Base-by-base conservation (phyloP, 129 eudicot genomes). In the Flaveria bidentis region DNA sequence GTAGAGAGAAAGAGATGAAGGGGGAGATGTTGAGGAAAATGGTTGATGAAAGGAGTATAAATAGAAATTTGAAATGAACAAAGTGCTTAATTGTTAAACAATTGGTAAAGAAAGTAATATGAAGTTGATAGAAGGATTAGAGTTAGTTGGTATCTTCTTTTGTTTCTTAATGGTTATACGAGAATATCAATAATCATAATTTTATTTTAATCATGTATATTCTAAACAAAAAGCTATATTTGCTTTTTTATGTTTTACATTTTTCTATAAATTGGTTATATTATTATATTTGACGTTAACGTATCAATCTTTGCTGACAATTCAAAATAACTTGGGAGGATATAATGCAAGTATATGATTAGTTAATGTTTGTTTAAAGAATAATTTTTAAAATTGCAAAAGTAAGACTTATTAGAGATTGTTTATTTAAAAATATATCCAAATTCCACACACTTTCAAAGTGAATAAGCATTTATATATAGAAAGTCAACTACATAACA, bases 41-140 rank as follows among this genome's bases (percentile, higher is more conserved):
- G 75, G 78, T 55, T 30, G 73, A 26, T 53, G 69, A 30, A 55
- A n/a, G 42, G 25, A 23, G 81, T 45, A 76, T 82, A 75, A 62
- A 82, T 76, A 69, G 63, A 5, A 11, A 10, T 15, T 63, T 47
- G 30, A 14, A 61, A 22, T 70, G 78, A 49, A 81, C 26, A 10
- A 33, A 62, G 77, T 73, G 83, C 73, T 71, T 75, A 72, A 79
- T 47, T 73, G 47, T 83, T 47, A 78, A 47, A 58, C 58, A 75
- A 51, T n/a, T 46, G 49, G 79, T 9, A 52, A 79, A 46, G 55
- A 47, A 67, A 39, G 76, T 53, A 33, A 75, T 69, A 39, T 78
- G 69, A 82, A 76, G 81, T 82, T 82, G 81, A 84, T 86, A 82
- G 84, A 78, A 80, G 58, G 81, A 82, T 20, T 84, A 72, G 87